Conservation (phyloP, 306 rosid genomes). For the Neltuma alba region DNA sequence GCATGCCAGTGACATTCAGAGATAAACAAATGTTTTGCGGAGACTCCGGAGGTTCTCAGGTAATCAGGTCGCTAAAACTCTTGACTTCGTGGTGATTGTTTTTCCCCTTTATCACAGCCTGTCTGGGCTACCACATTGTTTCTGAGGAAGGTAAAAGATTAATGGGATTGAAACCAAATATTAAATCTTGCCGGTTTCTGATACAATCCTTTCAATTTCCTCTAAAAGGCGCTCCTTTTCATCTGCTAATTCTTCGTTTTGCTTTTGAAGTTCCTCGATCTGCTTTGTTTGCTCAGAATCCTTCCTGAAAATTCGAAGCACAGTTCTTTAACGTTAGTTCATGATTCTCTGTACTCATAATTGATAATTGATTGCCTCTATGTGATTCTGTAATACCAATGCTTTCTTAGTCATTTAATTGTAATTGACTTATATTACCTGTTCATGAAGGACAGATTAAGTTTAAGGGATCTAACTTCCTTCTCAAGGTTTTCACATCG, state of each 20-base stretch:
- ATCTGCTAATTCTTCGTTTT: constrained; percentile 77
- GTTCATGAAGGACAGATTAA: constrained; percentile 91
- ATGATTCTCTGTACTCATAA: not conserved
- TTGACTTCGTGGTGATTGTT: not conserved
- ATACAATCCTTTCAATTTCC: constrained; percentile 78
- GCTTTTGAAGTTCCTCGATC: constrained; percentile 93
- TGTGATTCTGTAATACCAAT: not conserved
- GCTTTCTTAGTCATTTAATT: constrained; percentile 1
- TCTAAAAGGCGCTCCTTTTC: constrained; percentile 85
- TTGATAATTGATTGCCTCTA: not conserved
- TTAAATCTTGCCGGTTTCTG: constrained; percentile 62
- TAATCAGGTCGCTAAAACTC: not conserved
- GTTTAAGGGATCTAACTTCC: constrained; percentile 92
- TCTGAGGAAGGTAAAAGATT: constrained; percentile 10
- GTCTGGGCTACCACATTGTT: constrained; percentile 15
- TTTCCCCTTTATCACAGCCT: not conserved
- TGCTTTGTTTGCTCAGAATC: constrained; percentile 98
- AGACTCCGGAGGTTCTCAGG: constrained; percentile 27
- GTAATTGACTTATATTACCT: constrained; percentile 54
- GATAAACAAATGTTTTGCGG: constrained; percentile 17
- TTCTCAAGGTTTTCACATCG: constrained; percentile 91
- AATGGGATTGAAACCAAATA: constrained; percentile 11
- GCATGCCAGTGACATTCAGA: constrained; percentile 4
- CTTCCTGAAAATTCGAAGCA: constrained; percentile 65
- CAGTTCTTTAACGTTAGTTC: not conserved